A percentile compares a stretch with the other conserved stretches of the same genome.
These are phyloP conservation scores for Citrus inodora DNA, from an alignment of 345 rosid genomes.

Conservation along the genomic window DNA sequence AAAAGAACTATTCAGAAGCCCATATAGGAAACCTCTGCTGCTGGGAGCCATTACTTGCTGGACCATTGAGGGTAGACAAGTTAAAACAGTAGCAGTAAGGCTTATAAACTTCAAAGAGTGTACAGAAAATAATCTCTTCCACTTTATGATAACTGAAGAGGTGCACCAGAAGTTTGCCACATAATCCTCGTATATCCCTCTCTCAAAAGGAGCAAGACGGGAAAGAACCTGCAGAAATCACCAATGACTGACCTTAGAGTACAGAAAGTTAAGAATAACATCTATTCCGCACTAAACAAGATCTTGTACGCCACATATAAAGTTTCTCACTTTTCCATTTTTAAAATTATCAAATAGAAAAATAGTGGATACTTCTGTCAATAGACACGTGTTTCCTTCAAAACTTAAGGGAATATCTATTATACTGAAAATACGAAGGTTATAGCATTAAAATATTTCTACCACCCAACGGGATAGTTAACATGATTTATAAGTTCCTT, in stretches of 20 bases:
- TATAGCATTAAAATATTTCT: background rate
- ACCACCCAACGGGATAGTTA: background rate
- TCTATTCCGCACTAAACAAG: background rate
- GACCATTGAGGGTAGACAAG: constrained; percentile 84
- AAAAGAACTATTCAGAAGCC: constrained; percentile 74
- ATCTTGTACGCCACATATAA: background rate
- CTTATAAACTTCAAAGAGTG: constrained; percentile 54
- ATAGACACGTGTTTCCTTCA: background rate
- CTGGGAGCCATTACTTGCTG: constrained; percentile 81
- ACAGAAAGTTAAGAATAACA: background rate
- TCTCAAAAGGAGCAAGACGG: constrained; percentile 94
- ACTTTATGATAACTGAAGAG: constrained; percentile 69
- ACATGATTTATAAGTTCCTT: background rate
- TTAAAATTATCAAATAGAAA: background rate
- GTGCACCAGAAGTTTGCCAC: constrained; percentile 98
- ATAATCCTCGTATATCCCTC: constrained; percentile 96
- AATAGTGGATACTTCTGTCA: background rate
- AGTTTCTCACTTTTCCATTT: background rate
- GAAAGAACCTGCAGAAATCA: constrained; percentile 61
- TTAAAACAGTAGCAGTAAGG: constrained; percentile 55
- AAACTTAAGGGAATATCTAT: background rate
- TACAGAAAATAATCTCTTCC: constrained; percentile 73
- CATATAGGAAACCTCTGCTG: constrained; percentile 73
- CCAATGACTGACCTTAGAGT: background rate
- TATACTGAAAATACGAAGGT: background rate